Percentiles rank a stretch among this genome's conserved stretches.
These are phyloP conservation scores for Lactifluus volemus DNA, from an alignment of 768 basidiomycete genomes.

Conservation along the genomic window DNA sequence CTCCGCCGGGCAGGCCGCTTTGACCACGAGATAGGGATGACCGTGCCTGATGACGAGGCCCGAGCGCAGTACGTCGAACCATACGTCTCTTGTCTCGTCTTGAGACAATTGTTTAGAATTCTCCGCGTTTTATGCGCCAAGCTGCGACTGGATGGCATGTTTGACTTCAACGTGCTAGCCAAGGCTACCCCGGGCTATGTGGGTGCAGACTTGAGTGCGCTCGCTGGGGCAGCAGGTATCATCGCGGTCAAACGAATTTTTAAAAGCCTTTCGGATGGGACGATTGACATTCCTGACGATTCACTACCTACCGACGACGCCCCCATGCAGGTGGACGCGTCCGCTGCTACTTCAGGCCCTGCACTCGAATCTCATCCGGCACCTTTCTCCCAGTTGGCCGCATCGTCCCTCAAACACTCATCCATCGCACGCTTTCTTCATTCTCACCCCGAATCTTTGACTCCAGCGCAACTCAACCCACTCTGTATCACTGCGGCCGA, in stretches of 20 bases:
- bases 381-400: slow-evolving; percentile 29
- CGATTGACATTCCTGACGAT: slow-evolving; percentile 44
- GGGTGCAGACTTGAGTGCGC: slow-evolving; percentile 85
- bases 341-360: background rate
- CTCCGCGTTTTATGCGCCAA: slow-evolving; percentile 77
- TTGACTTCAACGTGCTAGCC: slow-evolving; percentile 78
- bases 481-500: slow-evolving; percentile 76
- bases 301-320: slow-evolving; percentile 25
- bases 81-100: background rate
- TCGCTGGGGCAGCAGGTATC: slow-evolving; percentile 90
- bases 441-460: slow-evolving; percentile 76
- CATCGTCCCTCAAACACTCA: slow-evolving; percentile 31
- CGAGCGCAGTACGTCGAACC: slow-evolving; percentile 64
- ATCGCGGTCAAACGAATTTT: slow-evolving; percentile 97
- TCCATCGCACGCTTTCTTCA: slow-evolving; percentile 89
- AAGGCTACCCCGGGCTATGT: slow-evolving; percentile 97
- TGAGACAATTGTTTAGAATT: slow-evolving; percentile 45
- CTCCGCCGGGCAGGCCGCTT: slow-evolving; percentile 90
- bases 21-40: slow-evolving; percentile 97
- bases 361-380: slow-evolving; percentile 16
- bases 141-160: slow-evolving; percentile 77
- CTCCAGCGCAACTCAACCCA: slow-evolving; percentile 66
- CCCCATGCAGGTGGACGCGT: slow-evolving; percentile 33
- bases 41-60: slow-evolving; percentile 88
- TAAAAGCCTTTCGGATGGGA: slow-evolving; percentile 53